Evolutionary conservation across 2,329 filamentous ascomycete species (phyloP), one percentile per base, ranked within the genome.

Genomic region (Colletotrichum tropicale): DNA sequence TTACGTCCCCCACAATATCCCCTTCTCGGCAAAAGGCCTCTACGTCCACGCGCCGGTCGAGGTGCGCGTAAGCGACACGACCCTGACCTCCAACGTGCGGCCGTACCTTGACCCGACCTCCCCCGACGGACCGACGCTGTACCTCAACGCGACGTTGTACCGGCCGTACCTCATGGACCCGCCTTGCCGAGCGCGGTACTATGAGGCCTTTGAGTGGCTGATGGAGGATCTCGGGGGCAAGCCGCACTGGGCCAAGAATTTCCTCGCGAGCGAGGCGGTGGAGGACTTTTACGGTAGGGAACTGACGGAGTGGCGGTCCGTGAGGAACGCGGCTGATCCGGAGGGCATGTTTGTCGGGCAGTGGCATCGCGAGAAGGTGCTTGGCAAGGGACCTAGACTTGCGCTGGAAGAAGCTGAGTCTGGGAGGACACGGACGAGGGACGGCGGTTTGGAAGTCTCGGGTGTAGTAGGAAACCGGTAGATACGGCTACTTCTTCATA

Each of bases 191-290:
- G 88, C 89, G 70, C 90, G 94, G 62, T 98, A 98, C 87, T 98
- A 98, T 84, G 90, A 96, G 84, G 96, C 94, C 2, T 98, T 98
- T 78, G 96, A 98, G 84, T 96, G 93, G 89, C 88, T 98, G 61
- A 98, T 98, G 96, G 93, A 92, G 75, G 94, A 98, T 60, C 87
- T 98, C 79, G 94, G 94, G 68, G 96, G 94, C 10, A 91, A 91
- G 61, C 96, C 96, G 21, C 96, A 98, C 85, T 98, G 96, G 95
- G 96, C 96, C 9, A 98, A 98, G 89, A 98, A 98, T 83, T 98
- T 98, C 84, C 87, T 88, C 62, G 89, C 89, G 10, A 88, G 90
- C 6, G 89, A 90, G 13, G 80, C 86, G 1, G 89, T 98, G 58
- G 89, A 91, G 74, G 83, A 84, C 2, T 91, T 95, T 83, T 98